Evolutionary conservation across 768 basidiomycete species (phyloP).

Genomic region (Termitomyces sp.): DNA sequence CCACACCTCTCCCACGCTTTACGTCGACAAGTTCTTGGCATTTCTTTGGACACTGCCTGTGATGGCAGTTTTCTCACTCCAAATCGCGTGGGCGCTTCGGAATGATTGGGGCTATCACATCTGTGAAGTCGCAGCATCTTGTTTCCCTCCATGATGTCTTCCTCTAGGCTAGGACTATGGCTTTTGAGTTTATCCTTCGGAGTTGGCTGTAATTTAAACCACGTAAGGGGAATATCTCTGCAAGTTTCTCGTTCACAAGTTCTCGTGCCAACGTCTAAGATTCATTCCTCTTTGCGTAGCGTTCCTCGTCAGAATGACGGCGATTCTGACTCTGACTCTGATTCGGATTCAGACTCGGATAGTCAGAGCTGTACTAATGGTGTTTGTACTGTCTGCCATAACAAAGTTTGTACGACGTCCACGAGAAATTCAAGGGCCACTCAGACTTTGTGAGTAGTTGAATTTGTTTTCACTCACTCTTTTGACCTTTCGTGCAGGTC

Average conservation of each 20-base stretch:
- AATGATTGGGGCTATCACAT: background rate
- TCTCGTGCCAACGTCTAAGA: background rate
- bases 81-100: background rate
- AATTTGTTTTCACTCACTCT: background rate
- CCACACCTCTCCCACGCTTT: background rate
- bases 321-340: background rate
- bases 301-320: background rate
- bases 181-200: background rate
- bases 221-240: background rate
- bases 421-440: background rate
- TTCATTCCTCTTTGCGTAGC: background rate
- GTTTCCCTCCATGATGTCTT: background rate
- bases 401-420: background rate
- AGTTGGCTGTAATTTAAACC: background rate
- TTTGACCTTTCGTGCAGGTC: background rate
- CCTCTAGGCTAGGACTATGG: background rate
- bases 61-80: background rate
- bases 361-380: conserved; percentile 10
- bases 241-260: background rate
- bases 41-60: background rate
- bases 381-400: conserved; percentile 6
- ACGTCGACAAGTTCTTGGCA: background rate
- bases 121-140: background rate
- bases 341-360: conserved; percentile 3
- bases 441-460: background rate